phyloP scores from a whole-genome alignment of 75 land plant species.

The Cupressus sempervirens region DNA sequence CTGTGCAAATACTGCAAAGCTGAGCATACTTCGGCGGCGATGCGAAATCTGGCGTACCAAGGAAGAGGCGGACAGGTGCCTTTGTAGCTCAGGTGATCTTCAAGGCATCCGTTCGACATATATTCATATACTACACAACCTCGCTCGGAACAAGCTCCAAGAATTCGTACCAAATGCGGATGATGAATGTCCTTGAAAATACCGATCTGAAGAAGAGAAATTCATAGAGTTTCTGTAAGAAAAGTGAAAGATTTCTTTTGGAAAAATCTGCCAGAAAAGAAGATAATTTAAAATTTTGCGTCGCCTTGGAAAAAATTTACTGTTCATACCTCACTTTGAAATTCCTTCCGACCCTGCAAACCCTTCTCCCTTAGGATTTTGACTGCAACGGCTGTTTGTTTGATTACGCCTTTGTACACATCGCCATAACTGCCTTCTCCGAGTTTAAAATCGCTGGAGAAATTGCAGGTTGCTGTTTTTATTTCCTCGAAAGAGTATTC shows the following conservation, averaged over 20 bases:
- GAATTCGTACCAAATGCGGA: conserved; percentile 56
- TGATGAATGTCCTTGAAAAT: conserved; percentile 52
- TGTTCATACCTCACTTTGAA: conserved; percentile 45
- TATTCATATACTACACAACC: conserved; percentile 60
- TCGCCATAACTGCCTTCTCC: conserved; percentile 69
- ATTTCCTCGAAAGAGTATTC: conserved; percentile 17
- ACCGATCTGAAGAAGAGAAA: conserved; percentile 36
- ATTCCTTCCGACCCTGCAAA: conserved; percentile 41
- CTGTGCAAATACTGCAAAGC: conserved; percentile 64
- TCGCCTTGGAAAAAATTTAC: not conserved
- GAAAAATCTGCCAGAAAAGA: conserved; percentile 18
- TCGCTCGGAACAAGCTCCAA: conserved; percentile 69
- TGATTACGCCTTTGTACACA: conserved; percentile 70
- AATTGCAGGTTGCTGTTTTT: conserved; percentile 22
- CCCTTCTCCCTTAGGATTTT: conserved; percentile 39
- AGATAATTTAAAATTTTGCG: not conserved
- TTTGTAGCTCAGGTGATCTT: conserved; percentile 47
- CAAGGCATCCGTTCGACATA: conserved; percentile 61
- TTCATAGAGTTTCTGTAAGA: conserved; percentile 18
- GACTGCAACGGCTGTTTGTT: conserved; percentile 49
- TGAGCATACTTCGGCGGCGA: conserved; percentile 57
- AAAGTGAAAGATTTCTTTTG: too few relatives aligned
- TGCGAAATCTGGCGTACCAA: conserved; percentile 59
- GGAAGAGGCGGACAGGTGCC: conserved; percentile 38
- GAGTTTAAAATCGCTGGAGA: conserved; percentile 26